Evolutionary conservation across 1,284 basidiomycete species (phyloP).

Genomic region (Pterula multifida): DNA sequence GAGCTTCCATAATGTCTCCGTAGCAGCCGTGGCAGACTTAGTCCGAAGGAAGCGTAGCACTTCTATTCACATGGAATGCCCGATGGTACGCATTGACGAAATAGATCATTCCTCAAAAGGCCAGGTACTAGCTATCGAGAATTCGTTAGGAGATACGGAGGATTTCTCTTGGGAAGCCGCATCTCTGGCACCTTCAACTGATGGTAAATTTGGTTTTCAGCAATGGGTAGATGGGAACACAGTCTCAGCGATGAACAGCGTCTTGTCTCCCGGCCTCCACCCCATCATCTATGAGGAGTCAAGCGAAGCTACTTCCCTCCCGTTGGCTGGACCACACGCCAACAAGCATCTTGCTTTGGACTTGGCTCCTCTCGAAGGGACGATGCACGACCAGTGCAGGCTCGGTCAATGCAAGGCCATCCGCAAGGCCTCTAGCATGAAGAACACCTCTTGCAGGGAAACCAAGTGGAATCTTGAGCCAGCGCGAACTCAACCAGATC

Average conservation of each 20-base stretch:
- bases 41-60: background rate
- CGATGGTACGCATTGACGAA: background rate
- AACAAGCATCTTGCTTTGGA: too few species aligned
- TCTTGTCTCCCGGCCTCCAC: too few species aligned
- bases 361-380: too few species aligned
- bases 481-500: background rate
- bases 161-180: constrained; percentile 1
- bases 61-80: background rate
- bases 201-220: background rate
- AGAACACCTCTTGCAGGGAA: background rate
- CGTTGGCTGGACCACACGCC: too few species aligned
- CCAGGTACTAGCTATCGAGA: background rate
- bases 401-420: background rate
- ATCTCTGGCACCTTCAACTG: background rate
- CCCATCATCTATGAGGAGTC: too few species aligned
- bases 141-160: background rate
- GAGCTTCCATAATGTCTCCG: background rate
- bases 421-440: background rate
- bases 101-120: background rate
- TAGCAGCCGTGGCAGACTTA: background rate
- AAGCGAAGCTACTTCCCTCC: too few species aligned
- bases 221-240: background rate
- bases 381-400: too few species aligned
- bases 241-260: background rate
- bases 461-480: background rate